Percentiles rank a stretch among this genome's conserved stretches.
Evolutionary conservation across 2,329 filamentous ascomycete genomes (phyloP).

Genomic region (Arachnopeziza araneosa): DNA sequence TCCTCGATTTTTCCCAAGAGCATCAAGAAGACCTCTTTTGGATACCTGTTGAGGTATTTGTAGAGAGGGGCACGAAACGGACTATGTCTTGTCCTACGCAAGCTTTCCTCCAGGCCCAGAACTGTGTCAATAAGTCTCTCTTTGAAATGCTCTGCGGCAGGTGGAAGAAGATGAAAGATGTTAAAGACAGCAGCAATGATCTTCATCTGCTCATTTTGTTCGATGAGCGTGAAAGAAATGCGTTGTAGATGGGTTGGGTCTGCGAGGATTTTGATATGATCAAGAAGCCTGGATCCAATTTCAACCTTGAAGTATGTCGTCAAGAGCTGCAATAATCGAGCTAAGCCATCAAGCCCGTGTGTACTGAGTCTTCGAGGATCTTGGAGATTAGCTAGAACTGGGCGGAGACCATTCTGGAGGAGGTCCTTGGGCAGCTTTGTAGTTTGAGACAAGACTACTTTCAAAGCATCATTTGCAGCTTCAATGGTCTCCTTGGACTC

Average conservation of each 20-base stretch:
- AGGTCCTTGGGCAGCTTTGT: constrained; percentile 93
- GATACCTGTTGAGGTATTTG: constrained; percentile 89
- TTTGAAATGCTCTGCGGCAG: constrained; percentile 86
- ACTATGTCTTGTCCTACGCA: constrained; percentile 83
- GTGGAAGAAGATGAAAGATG: constrained; percentile 92
- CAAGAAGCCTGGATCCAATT: constrained; percentile 86
- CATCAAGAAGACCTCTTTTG: constrained; percentile 78
- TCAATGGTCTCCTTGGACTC: constrained; percentile 89
- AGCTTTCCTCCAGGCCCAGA: constrained; percentile 77
- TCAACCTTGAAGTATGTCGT: constrained; percentile 99
- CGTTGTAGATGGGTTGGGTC: constrained; percentile 76
- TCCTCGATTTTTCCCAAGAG: constrained; percentile 78
- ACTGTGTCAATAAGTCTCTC: constrained; percentile 84
- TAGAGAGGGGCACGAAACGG: constrained; percentile 88
- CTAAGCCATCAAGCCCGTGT: constrained; percentile 84
- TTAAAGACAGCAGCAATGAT: constrained; percentile 92
- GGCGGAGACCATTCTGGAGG: constrained; percentile 85
- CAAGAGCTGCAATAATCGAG: constrained; percentile 79
- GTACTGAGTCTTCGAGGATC: constrained; percentile 87
- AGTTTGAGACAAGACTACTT: constrained; percentile 79
- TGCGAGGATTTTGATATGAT: constrained; percentile 88
- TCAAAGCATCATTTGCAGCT: constrained; percentile 85
- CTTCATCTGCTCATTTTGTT: constrained; percentile 89
- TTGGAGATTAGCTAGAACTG: constrained; percentile 93
- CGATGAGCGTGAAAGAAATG: constrained; percentile 89